Base-by-base conservation (phyloP, 441 rosid species). In the Populus hybrid region DNA sequence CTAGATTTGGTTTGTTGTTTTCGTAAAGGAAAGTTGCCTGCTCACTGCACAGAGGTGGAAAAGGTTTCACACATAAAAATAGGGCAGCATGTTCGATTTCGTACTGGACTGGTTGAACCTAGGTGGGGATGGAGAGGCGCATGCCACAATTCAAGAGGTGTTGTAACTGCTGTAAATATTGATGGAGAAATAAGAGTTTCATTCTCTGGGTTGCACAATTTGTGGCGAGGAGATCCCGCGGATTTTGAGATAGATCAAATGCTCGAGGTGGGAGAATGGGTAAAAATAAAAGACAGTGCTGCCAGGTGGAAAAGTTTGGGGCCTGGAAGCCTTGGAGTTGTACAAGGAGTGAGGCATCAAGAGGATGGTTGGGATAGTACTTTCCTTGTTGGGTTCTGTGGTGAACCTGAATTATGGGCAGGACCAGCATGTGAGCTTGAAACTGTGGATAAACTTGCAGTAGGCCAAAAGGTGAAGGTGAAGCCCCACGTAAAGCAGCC, bases 91-190 rank as follows among this genome's bases (percentile, higher is more conserved):
- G 97, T 94, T 78, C 90, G 83, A 67, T 94, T 97, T 82, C 94
- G 94, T 36, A 78, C 85, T 76, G 97, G 94, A 71, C 80, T 97
- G 63, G 79, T 71, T 61, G 98, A 94, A 78, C 99, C 99, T 70
- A 91, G 98, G 83, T 94, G 98, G 99, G 98, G 99, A 18, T 94
- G 98, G 99, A 88, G 98, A 86, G 98, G 94, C 50, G 86, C 95
- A 71, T 90, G 67, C 82, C 88, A 88, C 24, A 89, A 88, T 76
- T 93, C 97, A 12, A 87, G 86, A 76, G 98, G 98, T 73, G 86
- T 97, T 82, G 79, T 97, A 79, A 91, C 97, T 18, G 85, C 90
- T 74, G 95, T 94, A 76, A 93, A 93, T 85, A 95, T 94, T 77
- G 98, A 94, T 87, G 98, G 98, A 81, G 99, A 97, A 87, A 84